These are phyloP conservation scores for Xerocomus spinulosus DNA, from an alignment of 768 basidiomycete species.

Conservation along the genomic window DNA sequence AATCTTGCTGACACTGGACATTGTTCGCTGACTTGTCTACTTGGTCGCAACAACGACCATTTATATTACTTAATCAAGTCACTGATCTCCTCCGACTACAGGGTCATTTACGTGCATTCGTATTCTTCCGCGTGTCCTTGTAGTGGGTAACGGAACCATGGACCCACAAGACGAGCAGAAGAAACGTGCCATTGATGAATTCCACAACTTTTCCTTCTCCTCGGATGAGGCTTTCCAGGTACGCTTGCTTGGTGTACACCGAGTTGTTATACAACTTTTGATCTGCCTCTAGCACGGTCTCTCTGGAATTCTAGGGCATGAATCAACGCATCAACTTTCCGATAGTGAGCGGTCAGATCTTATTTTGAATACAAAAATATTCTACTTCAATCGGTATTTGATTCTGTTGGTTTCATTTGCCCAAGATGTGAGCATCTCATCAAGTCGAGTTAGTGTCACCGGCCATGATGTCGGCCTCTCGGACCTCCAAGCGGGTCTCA, in stretches of 20 bases:
- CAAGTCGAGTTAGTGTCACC: conserved; percentile 25
- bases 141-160: conserved; percentile 4
- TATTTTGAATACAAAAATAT: conserved; percentile 52
- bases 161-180: conserved; percentile 14
- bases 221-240: conserved; percentile 61
- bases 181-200: conserved; percentile 27
- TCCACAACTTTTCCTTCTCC: conserved; percentile 47
- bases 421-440: conserved; percentile 31
- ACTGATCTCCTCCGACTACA: neutral
- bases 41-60: neutral
- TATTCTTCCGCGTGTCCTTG: conserved; percentile 13
- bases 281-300: conserved; percentile 55
- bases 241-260: conserved; percentile 8
- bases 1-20: conserved; percentile 47
- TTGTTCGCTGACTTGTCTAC: conserved; percentile 9
- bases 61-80: neutral
- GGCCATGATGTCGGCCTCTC: conserved; percentile 28
- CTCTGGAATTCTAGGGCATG: conserved; percentile 47
- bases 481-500: conserved; percentile 16
- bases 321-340: conserved; percentile 32
- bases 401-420: conserved; percentile 3
- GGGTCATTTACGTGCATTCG: conserved; percentile 13
- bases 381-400: conserved; percentile 65
- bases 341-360: conserved; percentile 43
- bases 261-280: neutral